Percentiles rank a stretch among this genome's conserved stretches.
Evolutionary conservation across 148 eudicot genomes (phyloP).

Genomic region (Vaccinium darrowii): DNA sequence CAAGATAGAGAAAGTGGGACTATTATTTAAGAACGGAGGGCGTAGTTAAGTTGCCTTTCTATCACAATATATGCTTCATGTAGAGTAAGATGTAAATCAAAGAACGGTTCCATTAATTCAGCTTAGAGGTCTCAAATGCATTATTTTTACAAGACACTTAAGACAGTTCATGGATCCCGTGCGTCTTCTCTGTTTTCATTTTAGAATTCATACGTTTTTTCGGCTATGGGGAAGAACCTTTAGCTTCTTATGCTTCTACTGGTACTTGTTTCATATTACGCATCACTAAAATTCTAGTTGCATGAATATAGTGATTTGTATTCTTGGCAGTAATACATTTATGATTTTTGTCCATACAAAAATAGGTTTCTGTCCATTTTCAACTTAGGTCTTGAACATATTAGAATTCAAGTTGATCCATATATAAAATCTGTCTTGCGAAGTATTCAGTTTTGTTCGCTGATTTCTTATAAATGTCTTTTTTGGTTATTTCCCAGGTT

Average conservation of each 20-base stretch:
- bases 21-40: too few relatives aligned
- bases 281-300: too few relatives aligned
- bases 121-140: neutral
- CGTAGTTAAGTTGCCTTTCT: neutral
- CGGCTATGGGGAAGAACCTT: neutral
- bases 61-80: neutral
- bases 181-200: neutral
- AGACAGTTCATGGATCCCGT: neutral
- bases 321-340: neutral
- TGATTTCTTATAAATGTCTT: neutral
- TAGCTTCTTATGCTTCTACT: neutral
- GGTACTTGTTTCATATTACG: neutral
- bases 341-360: neutral
- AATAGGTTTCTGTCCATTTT: neutral
- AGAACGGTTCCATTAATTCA: neutral
- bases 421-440: neutral
- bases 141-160: neutral
- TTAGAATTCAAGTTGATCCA: neutral
- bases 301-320: neutral
- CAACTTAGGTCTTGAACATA: neutral
- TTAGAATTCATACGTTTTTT: neutral
- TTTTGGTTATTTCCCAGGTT: slow-evolving; percentile 48
- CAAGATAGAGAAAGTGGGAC: too few relatives aligned
- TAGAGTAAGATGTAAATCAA: neutral
- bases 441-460: neutral